Evolutionary conservation across 805 yeast species (phyloP), one percentile per base, ranked within the genome.

Genomic region (Candida orba): DNA sequence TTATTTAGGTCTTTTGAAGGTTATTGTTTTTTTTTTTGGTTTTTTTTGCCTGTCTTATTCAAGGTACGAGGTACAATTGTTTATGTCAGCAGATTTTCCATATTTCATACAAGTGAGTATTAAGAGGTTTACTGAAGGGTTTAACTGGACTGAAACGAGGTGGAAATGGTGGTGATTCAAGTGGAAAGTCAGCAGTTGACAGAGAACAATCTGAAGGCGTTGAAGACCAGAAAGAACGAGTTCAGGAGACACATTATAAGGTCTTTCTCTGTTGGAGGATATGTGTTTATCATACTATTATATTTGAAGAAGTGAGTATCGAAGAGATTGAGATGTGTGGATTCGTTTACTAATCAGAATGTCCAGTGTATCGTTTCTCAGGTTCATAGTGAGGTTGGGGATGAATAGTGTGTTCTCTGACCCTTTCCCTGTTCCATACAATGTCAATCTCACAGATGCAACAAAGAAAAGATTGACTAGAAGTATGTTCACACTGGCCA

Each of bases 351-450:
- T 48, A 44, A 48, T 46, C 17, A 4, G 13, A 27, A 8, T 2
- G 23, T 9, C 6, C 25, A 57, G 57, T 27, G 46, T 48, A 3
- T 57, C 62, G 1, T 57, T 57, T 14, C 36, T 53, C 7, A 48
- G 62, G 4, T 56, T 70, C 4, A 33, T 56, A 2, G 22, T 65
- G 10, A 54, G 78, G 50, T 46, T 63, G 10, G 47, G 60, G 5
- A 57, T 67, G 1, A 76, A 73, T 37, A 57, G 67, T 7, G 51
- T 70, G 15, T 42, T 72, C 25, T 46, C 67, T 1, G 60, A 64
- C 22, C 75, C 78, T 1, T 74, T 72, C 42, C 70, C 72, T 0
- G 41, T 58, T n/a, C 57, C 59, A 18, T n/a, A 37, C 5, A 58
- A 53, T 20, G 37, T 62, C 17, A 53, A 51, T 23, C 46, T 58